These are phyloP conservation scores for Biscogniauxia marginata DNA, from an alignment of 2,329 filamentous ascomycete species.

Conservation along the genomic window DNA sequence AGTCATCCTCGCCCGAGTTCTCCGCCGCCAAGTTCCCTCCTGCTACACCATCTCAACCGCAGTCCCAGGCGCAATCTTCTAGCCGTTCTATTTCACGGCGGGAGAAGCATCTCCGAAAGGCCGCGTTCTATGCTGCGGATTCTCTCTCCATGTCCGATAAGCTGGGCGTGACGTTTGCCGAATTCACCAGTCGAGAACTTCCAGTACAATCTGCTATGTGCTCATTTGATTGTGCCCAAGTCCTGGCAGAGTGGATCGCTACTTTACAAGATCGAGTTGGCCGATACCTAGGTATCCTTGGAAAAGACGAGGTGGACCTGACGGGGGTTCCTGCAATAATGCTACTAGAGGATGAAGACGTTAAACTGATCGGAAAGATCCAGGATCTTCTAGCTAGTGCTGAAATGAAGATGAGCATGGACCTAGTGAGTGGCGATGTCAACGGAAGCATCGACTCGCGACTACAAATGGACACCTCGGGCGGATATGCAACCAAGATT, in stretches of 20 bases:
- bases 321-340: conserved; percentile 81
- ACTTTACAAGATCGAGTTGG: conserved; percentile 95
- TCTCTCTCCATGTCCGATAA: conserved; percentile 87
- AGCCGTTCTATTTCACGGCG: conserved; percentile 62
- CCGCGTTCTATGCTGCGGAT: conserved; percentile 93
- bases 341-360: conserved; percentile 88
- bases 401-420: conserved; percentile 73
- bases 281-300: conserved; percentile 80
- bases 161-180: conserved; percentile 79
- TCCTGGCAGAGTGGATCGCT: conserved; percentile 90
- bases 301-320: conserved; percentile 77
- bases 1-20: conserved; percentile 50
- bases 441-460: conserved; percentile 50
- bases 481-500: conserved; percentile 82
- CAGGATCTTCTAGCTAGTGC: conserved; percentile 73
- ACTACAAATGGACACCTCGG: conserved; percentile 58
- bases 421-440: conserved; percentile 46
- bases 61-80: conserved; percentile 29
- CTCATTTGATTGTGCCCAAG: conserved; percentile 89
- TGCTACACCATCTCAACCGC: conserved; percentile 23
- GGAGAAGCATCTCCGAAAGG: conserved; percentile 85
- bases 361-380: conserved; percentile 80
- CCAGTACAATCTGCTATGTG: conserved; percentile 90
- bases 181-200: conserved; percentile 79
- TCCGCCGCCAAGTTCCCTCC: conserved; percentile 38